Conservation (phyloP, 768 basidiomycete species). For the Lactarius trivialis region DNA sequence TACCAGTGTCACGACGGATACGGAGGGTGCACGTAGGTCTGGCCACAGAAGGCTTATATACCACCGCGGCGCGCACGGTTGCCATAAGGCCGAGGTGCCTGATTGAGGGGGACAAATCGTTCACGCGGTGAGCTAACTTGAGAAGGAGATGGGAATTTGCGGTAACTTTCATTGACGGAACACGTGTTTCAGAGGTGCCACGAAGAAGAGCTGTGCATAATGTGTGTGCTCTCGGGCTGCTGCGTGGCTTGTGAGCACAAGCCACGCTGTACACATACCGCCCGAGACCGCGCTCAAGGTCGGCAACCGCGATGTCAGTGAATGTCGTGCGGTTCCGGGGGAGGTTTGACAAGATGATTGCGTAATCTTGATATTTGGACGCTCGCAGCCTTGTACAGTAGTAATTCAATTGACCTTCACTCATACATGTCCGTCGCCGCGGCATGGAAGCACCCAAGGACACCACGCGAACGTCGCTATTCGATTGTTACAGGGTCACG, state of each 20-base stretch:
- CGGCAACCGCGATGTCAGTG: neutral
- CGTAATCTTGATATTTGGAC: neutral
- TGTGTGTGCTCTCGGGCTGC: neutral
- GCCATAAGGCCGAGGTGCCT: conserved; percentile 21
- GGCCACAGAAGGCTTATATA: conserved; percentile 16
- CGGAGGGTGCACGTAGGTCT: neutral
- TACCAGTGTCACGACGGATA: neutral
- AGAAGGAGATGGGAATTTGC: conserved; percentile 4
- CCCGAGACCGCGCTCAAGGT: neutral
- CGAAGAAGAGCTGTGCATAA: conserved; percentile 1
- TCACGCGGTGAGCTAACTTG: conserved; percentile 18
- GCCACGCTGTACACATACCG: neutral
- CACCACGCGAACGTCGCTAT: neutral
- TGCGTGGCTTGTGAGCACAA: neutral
- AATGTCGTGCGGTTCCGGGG: neutral
- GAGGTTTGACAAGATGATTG: neutral
- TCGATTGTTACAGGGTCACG: neutral
- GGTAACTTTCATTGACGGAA: conserved; percentile 11
- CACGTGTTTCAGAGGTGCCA: conserved; percentile 6
- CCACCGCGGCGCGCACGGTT: conserved; percentile 3
- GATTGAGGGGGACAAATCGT: conserved; percentile 16
- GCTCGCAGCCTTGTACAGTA: neutral
- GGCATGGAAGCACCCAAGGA: neutral
- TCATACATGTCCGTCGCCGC: neutral
- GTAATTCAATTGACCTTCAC: neutral